Evolutionary conservation across 106 monocot genomes (phyloP), one percentile per base, ranked within the genome.

Genomic region (Posidonia australis): DNA sequence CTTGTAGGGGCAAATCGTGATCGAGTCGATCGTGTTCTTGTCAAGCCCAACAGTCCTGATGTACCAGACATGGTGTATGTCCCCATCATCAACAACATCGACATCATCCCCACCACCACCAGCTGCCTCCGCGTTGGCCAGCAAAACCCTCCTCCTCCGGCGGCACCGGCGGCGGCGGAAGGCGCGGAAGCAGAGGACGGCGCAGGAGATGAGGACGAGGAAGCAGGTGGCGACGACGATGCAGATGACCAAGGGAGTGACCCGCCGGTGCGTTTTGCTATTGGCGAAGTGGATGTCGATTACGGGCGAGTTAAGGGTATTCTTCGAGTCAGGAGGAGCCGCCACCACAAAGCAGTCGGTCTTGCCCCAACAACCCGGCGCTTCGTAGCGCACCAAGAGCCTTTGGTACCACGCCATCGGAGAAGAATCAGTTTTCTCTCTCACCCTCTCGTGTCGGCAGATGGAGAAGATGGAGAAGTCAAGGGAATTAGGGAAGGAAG

Each of bases 21-120:
- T 85, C 29, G 82, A 76, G 10, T 46, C 74, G 72, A 93, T 93
- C 56, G 76, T 72, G 30, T 70, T 14, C 71, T 93, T 77, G 53
- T 93, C 93, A 9, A 93, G 70, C 18, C 93, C 93, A 12, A 81
- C 85, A 13, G 88, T 93, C 30, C 86, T 58, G 65, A 93, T 89
- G 61, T 74, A 77, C 89, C 93, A 88, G 22, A 93, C 72, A 41
- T 83, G 85, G 83, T 93, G 85, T 25, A 53, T 53, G n/a, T 27
- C 61, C 26, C 29, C 67, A 17, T 12, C 67, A 9, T 5, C 36
- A 3, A 23, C 6, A 22, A 11, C 45, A n/a, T 31, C 59, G 24
- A 44, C 19, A 0, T 32, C 48, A 19, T 70, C 70, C 9, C 24
- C 59, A 5, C 19, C 53, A 53, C 10, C 23, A 24, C 21, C 49